phyloP scores from a whole-genome alignment of 2,329 filamentous ascomycete genomes.

The Hansfordia pulvinata region DNA sequence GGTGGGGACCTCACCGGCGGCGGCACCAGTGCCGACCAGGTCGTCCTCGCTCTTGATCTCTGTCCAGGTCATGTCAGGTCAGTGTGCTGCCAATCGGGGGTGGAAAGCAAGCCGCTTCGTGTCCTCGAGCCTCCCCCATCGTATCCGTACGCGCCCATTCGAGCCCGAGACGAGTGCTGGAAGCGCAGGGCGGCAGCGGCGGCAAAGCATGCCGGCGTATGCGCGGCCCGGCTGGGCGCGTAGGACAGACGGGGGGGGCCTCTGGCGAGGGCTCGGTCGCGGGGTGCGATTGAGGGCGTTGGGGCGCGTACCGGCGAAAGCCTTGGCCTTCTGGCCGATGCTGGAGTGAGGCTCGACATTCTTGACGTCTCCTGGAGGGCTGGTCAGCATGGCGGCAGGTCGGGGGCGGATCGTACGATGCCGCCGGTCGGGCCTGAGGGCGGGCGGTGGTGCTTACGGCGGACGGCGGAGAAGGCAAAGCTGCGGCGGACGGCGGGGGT shows the following conservation, averaged over 20 bases:
- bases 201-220: too few relatives aligned
- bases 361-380: conserved; percentile 25
- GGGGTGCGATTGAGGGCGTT: conserved; percentile 1
- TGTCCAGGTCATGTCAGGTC: conserved; percentile 23
- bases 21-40: conserved; percentile 71
- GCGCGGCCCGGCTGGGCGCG: too few relatives aligned
- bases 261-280: too few relatives aligned
- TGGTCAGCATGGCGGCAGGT: conserved; percentile 19
- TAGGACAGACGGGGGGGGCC: too few relatives aligned
- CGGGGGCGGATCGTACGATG: conserved; percentile 17
- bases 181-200: background rate
- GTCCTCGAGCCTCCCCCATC: too few relatives aligned
- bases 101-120: background rate
- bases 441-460: conserved; percentile 33
- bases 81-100: too few relatives aligned
- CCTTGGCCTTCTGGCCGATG: conserved; percentile 23
- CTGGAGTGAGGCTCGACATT: conserved; percentile 31
- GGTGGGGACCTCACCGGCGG: conserved; percentile 73
- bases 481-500: conserved; percentile 39
- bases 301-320: conserved; percentile 28
- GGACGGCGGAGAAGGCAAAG: conserved; percentile 46
- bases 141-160: too few relatives aligned
- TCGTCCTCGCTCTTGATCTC: conserved; percentile 76
- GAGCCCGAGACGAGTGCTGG: background rate
- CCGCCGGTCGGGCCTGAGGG: conserved; percentile 1